Percentiles rank a stretch among this genome's conserved stretches.
Conservation (phyloP, 2,329 filamentous ascomycete species). For the Pestalotiopsis sp. region DNA sequence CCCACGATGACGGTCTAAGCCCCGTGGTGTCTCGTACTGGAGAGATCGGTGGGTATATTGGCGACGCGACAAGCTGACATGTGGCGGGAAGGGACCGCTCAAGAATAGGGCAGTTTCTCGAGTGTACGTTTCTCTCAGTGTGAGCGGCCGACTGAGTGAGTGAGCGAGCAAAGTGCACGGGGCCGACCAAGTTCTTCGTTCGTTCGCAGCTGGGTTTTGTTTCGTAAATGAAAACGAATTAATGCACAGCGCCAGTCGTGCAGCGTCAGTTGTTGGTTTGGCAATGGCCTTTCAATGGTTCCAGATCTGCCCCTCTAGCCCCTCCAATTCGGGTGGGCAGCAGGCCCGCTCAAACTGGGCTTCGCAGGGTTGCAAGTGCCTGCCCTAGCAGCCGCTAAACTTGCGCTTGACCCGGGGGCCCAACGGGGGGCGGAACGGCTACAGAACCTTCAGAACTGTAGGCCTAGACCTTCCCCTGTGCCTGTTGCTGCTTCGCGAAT, state of each 20-base stretch:
- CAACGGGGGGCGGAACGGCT: neutral
- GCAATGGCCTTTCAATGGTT: slow-evolving; percentile 7
- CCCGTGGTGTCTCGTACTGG: neutral
- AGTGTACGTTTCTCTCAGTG: neutral
- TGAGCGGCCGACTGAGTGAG: neutral
- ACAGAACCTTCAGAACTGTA: neutral
- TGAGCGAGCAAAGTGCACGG: neutral
- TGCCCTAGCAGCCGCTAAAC: slow-evolving; percentile 4
- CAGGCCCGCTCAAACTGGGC: neutral
- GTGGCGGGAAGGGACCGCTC: neutral
- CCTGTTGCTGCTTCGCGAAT: neutral
- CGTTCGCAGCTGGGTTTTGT: neutral
- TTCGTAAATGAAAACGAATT: neutral
- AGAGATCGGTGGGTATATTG: neutral
- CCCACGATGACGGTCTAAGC: neutral
- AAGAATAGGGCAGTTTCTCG: neutral
- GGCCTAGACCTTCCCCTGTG: neutral
- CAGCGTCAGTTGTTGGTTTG: neutral
- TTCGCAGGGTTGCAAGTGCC: neutral
- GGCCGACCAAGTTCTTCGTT: neutral
- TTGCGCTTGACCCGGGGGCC: neutral
- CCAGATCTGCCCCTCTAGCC: slow-evolving; percentile 2
- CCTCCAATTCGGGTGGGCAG: neutral
- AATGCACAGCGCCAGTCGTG: neutral
- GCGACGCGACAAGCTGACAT: neutral